Evolutionary conservation across 768 basidiomycete genomes (phyloP), one percentile per base, ranked within the genome.

Genomic region (Dioszegia hungarica): DNA sequence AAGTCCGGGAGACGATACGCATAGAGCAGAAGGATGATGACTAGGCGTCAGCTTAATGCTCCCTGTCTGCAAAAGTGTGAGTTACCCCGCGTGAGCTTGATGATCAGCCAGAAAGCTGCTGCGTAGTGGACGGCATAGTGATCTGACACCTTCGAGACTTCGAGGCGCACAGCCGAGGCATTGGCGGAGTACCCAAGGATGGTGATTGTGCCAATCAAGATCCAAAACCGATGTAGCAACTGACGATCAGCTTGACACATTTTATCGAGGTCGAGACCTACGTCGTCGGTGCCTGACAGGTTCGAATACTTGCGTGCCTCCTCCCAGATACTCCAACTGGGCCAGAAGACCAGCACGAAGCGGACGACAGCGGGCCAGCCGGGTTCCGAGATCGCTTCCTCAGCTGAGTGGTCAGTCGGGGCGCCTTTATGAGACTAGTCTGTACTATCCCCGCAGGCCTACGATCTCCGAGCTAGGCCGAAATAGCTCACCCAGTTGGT

Each of bases 161-260:
- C 49, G 19, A 74, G 55, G 20, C 65, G 33, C 43, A 77, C 74
- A 4, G 69, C 66, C 29, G 70, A 70, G 15, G 75, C 75, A 48
- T 77, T 77, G 43, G 64, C 70, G 0, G 74, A 63, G 56, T 77
- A 77, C 15, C 76, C 76, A 14, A 75, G 60, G 11, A 77, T 66
- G 12, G 72, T 64, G 9, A 70, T 45, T 69, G 75, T 75, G 1
- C 66, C 70, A 57, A 67, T 61, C 0, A 77, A 63, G 31, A 77
- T 67, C 58, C 72, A 73, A 8, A 65, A 52, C 3, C 76, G 64
- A 34, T 74, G 72, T 0, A 67, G 51, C 8, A 65, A 17, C 63
- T 61, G n/a, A n/a, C 28, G 0, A 37, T 58, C 34, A 62, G 56
- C 37, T 12, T 12, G 22, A 36, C n/a, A 19, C 14, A 17, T 12